phyloP scores from a whole-genome alignment of 2,329 filamentous ascomycete species.

The Juglanconis juglandina region DNA sequence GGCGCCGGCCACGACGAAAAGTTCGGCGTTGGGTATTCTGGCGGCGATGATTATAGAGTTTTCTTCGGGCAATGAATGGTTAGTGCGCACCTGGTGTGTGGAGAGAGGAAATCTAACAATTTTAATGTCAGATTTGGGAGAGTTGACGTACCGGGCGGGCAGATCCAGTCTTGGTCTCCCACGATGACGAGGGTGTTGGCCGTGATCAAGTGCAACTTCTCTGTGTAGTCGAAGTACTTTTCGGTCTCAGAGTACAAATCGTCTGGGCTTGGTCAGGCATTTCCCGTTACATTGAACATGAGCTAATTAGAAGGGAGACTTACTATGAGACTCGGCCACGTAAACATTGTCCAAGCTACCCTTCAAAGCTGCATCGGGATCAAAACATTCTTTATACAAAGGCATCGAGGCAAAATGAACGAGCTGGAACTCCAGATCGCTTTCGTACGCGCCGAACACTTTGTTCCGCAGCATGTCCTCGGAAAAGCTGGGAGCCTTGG shows the following conservation, averaged over 20 bases:
- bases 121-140: too few relatives aligned
- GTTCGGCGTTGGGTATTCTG: conserved; percentile 24
- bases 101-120: too few relatives aligned
- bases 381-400: conserved; percentile 33
- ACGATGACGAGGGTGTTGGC: conserved; percentile 35
- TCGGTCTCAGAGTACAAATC: conserved; percentile 32
- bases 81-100: too few relatives aligned
- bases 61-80: conserved; percentile 17
- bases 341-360: conserved; percentile 29
- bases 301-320: conserved; percentile 10
- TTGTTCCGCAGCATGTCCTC: conserved; percentile 35
- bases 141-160: conserved; percentile 28
- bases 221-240: conserved; percentile 37
- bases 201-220: conserved; percentile 26
- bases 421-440: conserved; percentile 35
- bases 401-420: conserved; percentile 36
- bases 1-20: conserved; percentile 29
- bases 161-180: conserved; percentile 38
- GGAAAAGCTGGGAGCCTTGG: conserved; percentile 33
- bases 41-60: conserved; percentile 30
- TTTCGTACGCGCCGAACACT: conserved; percentile 35
- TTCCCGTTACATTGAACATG: too few relatives aligned
- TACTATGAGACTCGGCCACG: conserved; percentile 35
- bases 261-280: conserved; percentile 22
- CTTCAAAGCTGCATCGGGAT: conserved; percentile 30